Conservation (phyloP, 2,329 filamentous ascomycete species). For the Neurospora sp. region DNA sequence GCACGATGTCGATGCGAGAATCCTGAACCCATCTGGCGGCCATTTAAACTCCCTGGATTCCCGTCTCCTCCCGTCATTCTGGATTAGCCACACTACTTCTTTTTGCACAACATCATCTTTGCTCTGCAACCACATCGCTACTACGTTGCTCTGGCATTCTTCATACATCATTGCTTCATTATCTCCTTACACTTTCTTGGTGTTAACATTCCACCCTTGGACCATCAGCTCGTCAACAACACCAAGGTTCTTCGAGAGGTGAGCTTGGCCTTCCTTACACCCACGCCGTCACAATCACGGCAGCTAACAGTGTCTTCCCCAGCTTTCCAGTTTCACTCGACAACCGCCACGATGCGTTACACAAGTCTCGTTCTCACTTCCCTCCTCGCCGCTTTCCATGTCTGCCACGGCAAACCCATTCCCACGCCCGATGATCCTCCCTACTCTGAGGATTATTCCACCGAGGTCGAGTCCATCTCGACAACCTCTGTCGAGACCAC, state of each 20-base stretch:
- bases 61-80: neutral
- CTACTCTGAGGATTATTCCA: neutral
- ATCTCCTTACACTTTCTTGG: neutral
- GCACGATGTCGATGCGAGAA: neutral
- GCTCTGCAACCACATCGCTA: neutral
- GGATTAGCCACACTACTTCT: neutral
- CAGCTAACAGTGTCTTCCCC: neutral
- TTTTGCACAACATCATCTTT: neutral
- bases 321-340: neutral
- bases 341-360: neutral
- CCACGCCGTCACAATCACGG: neutral
- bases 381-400: neutral
- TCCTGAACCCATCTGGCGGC: neutral
- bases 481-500: no score
- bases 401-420: neutral
- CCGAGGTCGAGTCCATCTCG: neutral
- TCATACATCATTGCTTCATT: neutral
- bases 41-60: neutral
- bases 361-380: neutral
- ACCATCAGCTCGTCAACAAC: neutral
- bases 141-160: neutral
- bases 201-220: neutral
- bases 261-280: neutral
- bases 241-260: neutral
- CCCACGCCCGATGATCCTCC: neutral